phyloP scores from a whole-genome alignment of 257 asterid species.

The Pogostemon cablin region DNA sequence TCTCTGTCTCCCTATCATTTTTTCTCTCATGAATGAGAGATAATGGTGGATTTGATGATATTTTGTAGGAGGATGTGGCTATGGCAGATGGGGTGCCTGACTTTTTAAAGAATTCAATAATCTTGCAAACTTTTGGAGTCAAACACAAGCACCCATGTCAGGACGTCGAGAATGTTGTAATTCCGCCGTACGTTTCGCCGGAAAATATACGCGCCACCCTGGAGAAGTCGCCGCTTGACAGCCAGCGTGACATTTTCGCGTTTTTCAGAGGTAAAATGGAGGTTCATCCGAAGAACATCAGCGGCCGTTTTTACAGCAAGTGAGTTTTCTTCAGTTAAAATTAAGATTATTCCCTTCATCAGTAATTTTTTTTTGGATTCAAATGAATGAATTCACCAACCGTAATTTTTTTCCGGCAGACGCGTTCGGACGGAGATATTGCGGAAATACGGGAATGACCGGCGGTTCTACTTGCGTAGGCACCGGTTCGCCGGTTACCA shows the following conservation, averaged over 20 bases:
- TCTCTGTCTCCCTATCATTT: not conserved
- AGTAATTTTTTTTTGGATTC: not conserved
- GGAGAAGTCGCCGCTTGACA: conserved; percentile 41
- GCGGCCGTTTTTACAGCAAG: conserved; percentile 95
- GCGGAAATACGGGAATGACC: conserved; percentile 61
- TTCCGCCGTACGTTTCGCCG: conserved; percentile 86
- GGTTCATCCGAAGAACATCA: conserved; percentile 83
- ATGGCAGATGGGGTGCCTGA: conserved; percentile 77
- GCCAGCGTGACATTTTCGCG: conserved; percentile 78
- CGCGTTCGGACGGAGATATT: conserved; percentile 68
- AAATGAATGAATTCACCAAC: not conserved
- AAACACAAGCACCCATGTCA: conserved; percentile 77
- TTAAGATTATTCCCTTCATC: not conserved
- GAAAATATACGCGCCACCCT: conserved; percentile 57
- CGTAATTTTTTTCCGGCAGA: conserved; percentile 34
- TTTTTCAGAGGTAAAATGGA: conserved; percentile 98
- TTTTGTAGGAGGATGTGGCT: conserved; percentile 80
- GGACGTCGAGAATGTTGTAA: conserved; percentile 71
- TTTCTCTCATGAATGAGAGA: not conserved
- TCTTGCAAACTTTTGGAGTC: conserved; percentile 92
- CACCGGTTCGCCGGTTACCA: conserved; percentile 75
- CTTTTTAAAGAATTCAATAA: conserved; percentile 59
- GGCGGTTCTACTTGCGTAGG: conserved; percentile 64
- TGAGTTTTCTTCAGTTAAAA: conserved; percentile 32
- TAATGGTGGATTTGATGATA: not conserved